Base-by-base conservation (phyloP, 1,139 yeast species). In the Yueomyces sp. region DNA sequence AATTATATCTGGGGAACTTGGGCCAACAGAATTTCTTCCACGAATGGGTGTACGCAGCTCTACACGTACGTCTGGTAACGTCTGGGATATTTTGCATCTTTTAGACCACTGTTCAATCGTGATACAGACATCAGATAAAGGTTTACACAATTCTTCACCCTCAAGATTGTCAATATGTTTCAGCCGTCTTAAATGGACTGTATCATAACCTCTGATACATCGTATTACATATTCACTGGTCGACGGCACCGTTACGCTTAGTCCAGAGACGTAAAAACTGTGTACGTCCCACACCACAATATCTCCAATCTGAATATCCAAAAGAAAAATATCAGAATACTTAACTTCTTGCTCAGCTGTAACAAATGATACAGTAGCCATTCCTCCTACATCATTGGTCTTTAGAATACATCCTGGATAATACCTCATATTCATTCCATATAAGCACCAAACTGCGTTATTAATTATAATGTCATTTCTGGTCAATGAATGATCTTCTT, bases 151-250 rank as follows among this genome's bases (percentile, higher is more conserved):
- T 38, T 50, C 46, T 2, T 48, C 51, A 40, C 56, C 33, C 27
- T 46, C 48, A 5, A 56, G 56, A 34, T 50, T 48, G 19, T 55
- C 52, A 34, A 52, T 49, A 29, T 57, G 45, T 11, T 9, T 11
- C 5, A 9, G 19, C 39, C 61, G 62, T 44, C 56, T 60, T 5
- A 72, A 56, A 47, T 65, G 56, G 2, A 75, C 69, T 3, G 67
- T 57, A 54, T 77, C 77, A 53, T 65, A 79, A 0, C 86, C 86
- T 51, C 85, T 60, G 44, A 77, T 65, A 52, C 85, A 78, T 37
- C 65, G 57, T 4, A 78, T 68, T 0, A 51, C 44, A 31, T 47
- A 37, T 4, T 43, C 43, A 33, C 19, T 33, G n/a, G 8, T n/a
- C 3, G 53, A 53, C 27, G 45, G 33, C 6, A 36, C 38, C n/a